Evolutionary conservation across 495 filamentous ascomycete species (phyloP), one percentile per base, ranked within the genome.

Genomic region (Daldinia bambusicola): DNA sequence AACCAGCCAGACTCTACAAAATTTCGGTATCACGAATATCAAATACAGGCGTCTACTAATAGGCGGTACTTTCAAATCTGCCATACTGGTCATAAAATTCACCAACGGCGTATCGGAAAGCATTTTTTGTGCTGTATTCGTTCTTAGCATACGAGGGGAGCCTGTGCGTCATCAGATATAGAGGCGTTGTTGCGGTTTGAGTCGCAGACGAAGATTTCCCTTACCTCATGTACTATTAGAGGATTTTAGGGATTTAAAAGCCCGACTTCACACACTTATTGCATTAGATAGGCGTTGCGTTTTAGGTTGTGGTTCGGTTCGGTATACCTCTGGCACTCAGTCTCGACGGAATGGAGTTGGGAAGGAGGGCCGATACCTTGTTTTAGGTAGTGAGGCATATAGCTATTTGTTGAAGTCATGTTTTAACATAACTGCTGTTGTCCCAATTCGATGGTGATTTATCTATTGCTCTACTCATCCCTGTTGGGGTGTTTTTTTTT

Each of bases 221-320:
- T 55, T 37, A 30, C 55, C 45, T 55, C 55, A 1, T 77, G 75
- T 77, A 75, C 59, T 41, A 75, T 64, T 74, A 74, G 43, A 53
- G 34, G 37, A 53, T 14, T 59, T 16, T 41, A 45, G 56, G 56
- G 52, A 13, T 32, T 7, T 9, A 36, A 20, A 43, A 52, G 20
- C 30, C 16, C 14, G 34, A 57, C 34, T 57, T 18, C 34, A 38
- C 22, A 57, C 36, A 58, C 40, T 50, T 50, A 66, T 59, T 77
- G 75, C 75, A 77, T 77, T 77, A 77, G 75, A 77, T 67, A 69
- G 75, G 75, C 72, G 75, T 77, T 77, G 69, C 36, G 56, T 59
- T 55, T 20, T 36, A 48, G 65, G 22, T 53, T 13, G 3, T 8
- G 65, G 65, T 45, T 41, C 53, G 66, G 66, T 34, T n/a, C 26